phyloP scores from a whole-genome alignment of 805 yeast genomes.

The Yamadazyma philogaea region DNA sequence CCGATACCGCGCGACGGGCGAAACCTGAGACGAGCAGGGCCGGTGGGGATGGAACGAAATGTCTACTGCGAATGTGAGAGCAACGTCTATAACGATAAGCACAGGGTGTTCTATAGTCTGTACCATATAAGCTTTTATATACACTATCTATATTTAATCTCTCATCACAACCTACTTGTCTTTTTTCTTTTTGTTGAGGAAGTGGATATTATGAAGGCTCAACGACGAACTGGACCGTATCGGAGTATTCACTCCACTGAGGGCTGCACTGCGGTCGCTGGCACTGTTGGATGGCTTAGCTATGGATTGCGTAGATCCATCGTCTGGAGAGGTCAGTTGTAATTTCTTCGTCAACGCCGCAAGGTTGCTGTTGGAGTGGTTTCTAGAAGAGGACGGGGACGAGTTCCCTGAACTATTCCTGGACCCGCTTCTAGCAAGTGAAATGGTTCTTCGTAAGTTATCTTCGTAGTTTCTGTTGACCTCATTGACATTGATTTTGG shows the following conservation, averaged over 20 bases:
- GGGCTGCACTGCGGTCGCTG: slow-evolving; percentile 26
- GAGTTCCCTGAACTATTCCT: slow-evolving; percentile 23
- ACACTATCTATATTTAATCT: too few relatives aligned
- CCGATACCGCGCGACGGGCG: too few relatives aligned
- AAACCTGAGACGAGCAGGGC: too few relatives aligned
- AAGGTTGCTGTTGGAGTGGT: slow-evolving; percentile 33
- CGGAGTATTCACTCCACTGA: slow-evolving; percentile 9
- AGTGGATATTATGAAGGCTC: slow-evolving; percentile 24
- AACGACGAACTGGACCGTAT: slow-evolving; percentile 14
- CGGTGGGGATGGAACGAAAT: too few relatives aligned
- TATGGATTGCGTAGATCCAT: slow-evolving; percentile 8
- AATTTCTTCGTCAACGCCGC: slow-evolving; percentile 11
- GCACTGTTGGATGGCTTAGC: slow-evolving; percentile 30
- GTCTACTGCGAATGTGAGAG: not conserved
- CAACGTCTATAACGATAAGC: too few relatives aligned
- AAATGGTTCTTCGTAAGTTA: slow-evolving; percentile 14
- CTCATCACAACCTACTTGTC: slow-evolving; percentile 6
- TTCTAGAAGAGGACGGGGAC: slow-evolving; percentile 41
- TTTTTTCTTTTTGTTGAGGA: slow-evolving; percentile 31
- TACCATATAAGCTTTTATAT: too few relatives aligned
- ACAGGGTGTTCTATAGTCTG: too few relatives aligned
- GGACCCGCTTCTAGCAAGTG: slow-evolving; percentile 22
- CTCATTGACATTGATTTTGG: slow-evolving; percentile 33
- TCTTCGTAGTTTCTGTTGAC: slow-evolving; percentile 26
- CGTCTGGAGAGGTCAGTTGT: not conserved